A percentile compares a stretch with the other conserved stretches of the same genome.
These are phyloP conservation scores for Kluyveromyces nonfermentans DNA, from an alignment of 805 yeast species.

Conservation along the genomic window DNA sequence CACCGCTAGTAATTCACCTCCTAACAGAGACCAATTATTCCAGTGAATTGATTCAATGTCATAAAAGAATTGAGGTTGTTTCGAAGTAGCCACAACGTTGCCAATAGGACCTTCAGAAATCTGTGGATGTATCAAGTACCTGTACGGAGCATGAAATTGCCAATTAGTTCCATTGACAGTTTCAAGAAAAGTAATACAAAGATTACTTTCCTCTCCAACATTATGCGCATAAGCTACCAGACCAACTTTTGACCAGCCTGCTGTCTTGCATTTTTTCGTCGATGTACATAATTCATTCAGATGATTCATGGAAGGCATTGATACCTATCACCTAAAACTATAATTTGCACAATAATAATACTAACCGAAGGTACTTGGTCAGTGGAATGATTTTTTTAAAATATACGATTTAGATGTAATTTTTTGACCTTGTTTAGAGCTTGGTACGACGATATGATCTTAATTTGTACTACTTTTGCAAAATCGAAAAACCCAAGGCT, in stretches of 20 bases:
- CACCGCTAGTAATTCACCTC: slow-evolving; percentile 74
- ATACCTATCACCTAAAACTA: not conserved
- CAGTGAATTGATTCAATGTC: slow-evolving; percentile 47
- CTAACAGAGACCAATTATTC: slow-evolving; percentile 43
- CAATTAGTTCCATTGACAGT: slow-evolving; percentile 68
- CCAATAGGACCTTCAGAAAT: slow-evolving; percentile 16
- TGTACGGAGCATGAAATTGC: slow-evolving; percentile 49
- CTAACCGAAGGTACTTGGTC: not conserved
- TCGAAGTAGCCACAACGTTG: slow-evolving; percentile 14
- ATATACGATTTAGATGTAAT: not conserved
- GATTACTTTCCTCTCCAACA: slow-evolving; percentile 27
- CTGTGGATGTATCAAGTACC: slow-evolving; percentile 26
- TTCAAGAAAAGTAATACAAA: slow-evolving; percentile 59
- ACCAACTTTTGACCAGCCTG: slow-evolving; percentile 81
- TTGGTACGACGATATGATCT: not conserved
- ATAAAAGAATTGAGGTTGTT: slow-evolving; percentile 25
- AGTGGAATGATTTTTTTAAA: not conserved
- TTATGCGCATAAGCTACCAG: slow-evolving; percentile 62
- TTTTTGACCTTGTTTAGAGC: not conserved
- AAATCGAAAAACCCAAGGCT: not conserved
- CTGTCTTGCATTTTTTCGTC: slow-evolving; percentile 11
- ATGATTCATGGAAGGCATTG: not conserved
- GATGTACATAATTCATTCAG: not conserved
- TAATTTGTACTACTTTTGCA: not conserved
- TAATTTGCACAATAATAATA: not conserved